Evolutionary conservation across 2,329 filamentous ascomycete genomes (phyloP), one percentile per base, ranked within the genome.

Genomic region (Clathrospora elynae): DNA sequence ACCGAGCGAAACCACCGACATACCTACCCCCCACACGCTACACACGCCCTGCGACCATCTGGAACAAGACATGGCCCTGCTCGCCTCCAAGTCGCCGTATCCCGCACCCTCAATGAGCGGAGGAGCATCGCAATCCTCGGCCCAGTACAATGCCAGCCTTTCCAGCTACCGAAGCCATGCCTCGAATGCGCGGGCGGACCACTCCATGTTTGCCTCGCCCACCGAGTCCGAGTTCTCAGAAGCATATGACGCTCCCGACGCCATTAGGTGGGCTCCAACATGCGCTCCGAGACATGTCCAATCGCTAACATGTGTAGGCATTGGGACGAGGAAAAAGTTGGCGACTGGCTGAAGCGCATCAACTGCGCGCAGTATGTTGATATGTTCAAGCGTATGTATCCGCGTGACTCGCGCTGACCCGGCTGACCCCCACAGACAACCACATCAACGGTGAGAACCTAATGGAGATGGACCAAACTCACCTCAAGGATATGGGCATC

Each of bases 371-470:
- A 97, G 67, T 97, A 99, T 72, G 90, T 96, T 67, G 85, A 88
- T 63, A 73, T 96, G 17, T 96, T 96, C 72, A 88, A 73, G 85
- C 74, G 80, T 81, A 71, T 38, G 53, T 52, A 37, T 24, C 14
- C 6, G 24, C 20, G 10, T 4, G 10, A 12, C 20, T 6, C 24
- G 18, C 18, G 6, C 28, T 17, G 6, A 17, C 12, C 25, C 12
- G 25, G 25, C 56, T 67, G 26, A 67, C 61, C 16, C 57, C 29
- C 49, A 26, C 48, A 82, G 79, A 85, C 66, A 96, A 99, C 70
- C 89, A 97, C 71, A 96, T 99, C 76, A 99, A 93, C 67, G 93
- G 93, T 62, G 90, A 96, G 74, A 96, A 95, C 66, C 78, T 99
- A 30, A 80, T 99, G 58, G 93, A 99, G 73, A 92, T 96, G 79